Percentiles rank a stretch among this genome's conserved stretches.
phyloP scores from a whole-genome alignment of 176 grass and related monocot species.

The Carex parvula region DNA sequence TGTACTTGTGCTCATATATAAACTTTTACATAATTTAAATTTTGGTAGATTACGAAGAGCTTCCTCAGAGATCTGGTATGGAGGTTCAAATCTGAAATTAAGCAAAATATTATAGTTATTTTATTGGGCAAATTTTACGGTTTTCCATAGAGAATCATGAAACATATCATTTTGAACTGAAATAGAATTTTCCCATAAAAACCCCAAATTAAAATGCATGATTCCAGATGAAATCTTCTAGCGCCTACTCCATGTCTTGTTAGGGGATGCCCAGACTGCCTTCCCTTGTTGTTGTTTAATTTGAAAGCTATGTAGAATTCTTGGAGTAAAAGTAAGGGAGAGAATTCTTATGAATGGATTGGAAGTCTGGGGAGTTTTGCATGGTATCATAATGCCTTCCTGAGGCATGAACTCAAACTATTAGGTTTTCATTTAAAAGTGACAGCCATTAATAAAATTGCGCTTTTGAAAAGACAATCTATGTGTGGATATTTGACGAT shows the following conservation, averaged over 20 bases:
- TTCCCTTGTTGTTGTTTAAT: not conserved
- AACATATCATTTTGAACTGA: not conserved
- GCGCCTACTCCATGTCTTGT: not conserved
- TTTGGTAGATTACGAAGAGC: constrained; percentile 13
- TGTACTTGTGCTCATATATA: not conserved
- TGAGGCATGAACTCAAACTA: not conserved
- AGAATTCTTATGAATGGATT: not conserved
- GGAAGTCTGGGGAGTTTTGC: not conserved
- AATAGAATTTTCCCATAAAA: not conserved
- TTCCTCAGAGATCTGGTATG: constrained; percentile 23
- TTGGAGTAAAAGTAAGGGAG: not conserved
- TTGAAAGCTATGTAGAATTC: not conserved
- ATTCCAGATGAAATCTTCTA: not conserved
- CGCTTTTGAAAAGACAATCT: not conserved
- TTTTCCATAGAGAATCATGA: not conserved
- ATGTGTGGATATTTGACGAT: not conserved
- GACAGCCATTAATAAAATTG: not conserved
- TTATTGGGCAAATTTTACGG: not conserved
- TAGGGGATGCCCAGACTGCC: not conserved
- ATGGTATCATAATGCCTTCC: not conserved
- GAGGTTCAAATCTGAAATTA: constrained; percentile 25
- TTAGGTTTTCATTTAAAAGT: not conserved
- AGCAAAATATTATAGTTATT: not conserved
- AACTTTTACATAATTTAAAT: constrained; percentile 8
- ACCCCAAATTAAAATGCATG: not conserved